These are phyloP conservation scores for Melocanna baccifera DNA, from an alignment of 176 grass and related monocot genomes.

Conservation along the genomic window DNA sequence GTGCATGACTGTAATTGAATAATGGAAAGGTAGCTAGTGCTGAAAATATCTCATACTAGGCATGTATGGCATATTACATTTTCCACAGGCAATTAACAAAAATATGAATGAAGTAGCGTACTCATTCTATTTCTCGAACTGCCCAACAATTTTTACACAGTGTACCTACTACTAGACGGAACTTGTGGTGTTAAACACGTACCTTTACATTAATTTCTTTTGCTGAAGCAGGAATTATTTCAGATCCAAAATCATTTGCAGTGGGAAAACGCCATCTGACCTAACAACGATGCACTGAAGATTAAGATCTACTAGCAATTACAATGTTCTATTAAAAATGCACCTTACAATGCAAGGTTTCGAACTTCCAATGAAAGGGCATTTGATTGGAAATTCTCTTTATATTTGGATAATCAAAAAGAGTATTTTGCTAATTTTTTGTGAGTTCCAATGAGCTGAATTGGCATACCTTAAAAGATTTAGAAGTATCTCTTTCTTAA, in stretches of 20 bases:
- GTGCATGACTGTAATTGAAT: not conserved
- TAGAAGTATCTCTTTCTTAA: constrained; percentile 88
- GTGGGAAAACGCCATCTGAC: constrained; percentile 97
- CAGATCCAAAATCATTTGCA: constrained; percentile 96
- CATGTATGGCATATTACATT: not conserved
- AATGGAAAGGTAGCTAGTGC: not conserved
- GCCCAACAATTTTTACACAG: not conserved
- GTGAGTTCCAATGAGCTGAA: constrained; percentile 23
- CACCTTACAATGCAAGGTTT: not conserved
- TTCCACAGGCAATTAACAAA: not conserved
- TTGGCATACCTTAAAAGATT: constrained; percentile 84
- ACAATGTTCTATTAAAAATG: not conserved
- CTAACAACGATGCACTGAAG: constrained; percentile 51
- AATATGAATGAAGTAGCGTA: not conserved
- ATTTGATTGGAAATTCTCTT: not conserved
- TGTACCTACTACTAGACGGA: not conserved
- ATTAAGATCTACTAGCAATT: constrained; percentile 37
- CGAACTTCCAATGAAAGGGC: not conserved
- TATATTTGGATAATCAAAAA: not conserved
- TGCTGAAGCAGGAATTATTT: constrained; percentile 88
- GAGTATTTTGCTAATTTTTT: not conserved
- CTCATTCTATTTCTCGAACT: not conserved
- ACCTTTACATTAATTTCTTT: constrained; percentile 77
- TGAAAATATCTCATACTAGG: not conserved
- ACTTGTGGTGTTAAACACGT: not conserved